Evolutionary conservation across 257 asterid genomes (phyloP), one percentile per base, ranked within the genome.

Genomic region (Echites panduratus): DNA sequence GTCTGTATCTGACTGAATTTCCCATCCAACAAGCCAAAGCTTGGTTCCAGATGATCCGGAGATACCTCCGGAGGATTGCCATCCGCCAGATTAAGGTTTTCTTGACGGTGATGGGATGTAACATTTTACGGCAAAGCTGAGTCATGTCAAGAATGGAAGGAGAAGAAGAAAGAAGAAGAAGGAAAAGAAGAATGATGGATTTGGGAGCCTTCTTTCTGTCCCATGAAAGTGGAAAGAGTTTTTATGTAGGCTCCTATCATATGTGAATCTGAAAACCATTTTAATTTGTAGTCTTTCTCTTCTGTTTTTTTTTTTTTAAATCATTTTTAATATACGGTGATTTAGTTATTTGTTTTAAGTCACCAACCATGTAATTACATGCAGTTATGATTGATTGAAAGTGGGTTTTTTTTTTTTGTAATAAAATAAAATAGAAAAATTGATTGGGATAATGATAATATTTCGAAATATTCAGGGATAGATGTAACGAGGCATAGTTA

Each of bases 21-120:
- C 84, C 84, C 17, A 79, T 66, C 84, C 93, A 88, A 69, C 96
- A 89, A 72, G 88, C 87, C 7, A 81, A 76, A 74, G 90, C 70
- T 8, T 80, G 82, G 70, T 67, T 81, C 90, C 91, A 84, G 19
- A 87, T 12, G 12, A 90, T 80, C 61, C 82, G 82, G 5, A 89
- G 35, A 72, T 76, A 81, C 38, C 85, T 82, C 52, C 84, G 87
- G 44, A 87, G 78, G 1, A 77, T 70, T 0, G 85, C 78, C 75
- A 89, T 79, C 38, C 86, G 85, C 85, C 86, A 82, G 65, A 88
- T 83, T 75, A 89, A 32, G 57, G 77, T 77, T 53, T 56, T 82
- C 66, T 81, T 88, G 43, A 79, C 52, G 75, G 77, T 82, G 63
- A 82, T 82, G 62, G 82, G 70, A 67, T 75, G 83, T 48, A 75